Percentiles rank a stretch among this genome's conserved stretches.
Evolutionary conservation across 225 moss, liverwort and hornwort species (phyloP).

Genomic region (Anthoceros angustus): DNA sequence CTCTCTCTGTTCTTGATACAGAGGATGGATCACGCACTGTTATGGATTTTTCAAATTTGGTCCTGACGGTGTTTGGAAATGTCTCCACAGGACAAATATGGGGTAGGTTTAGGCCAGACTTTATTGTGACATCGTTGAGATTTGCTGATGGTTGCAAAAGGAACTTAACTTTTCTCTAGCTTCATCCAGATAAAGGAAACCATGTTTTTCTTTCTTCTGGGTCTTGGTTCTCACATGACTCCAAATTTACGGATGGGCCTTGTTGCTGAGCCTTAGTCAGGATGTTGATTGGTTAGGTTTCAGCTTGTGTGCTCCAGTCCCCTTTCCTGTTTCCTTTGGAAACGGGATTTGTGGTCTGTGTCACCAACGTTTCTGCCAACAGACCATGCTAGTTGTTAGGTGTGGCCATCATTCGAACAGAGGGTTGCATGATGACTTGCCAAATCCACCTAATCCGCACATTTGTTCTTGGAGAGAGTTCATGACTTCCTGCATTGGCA

Average conservation of each 20-base stretch:
- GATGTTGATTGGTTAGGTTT: no score
- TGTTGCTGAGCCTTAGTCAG: no score
- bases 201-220: not conserved
- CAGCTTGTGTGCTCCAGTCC: no score
- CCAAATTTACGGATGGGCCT: constrained; percentile 4
- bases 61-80: not conserved
- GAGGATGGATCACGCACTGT: not conserved
- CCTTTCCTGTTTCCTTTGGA: no score
- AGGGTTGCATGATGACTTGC: no score
- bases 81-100: not conserved
- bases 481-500: no score
- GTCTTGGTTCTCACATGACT: constrained; percentile 11
- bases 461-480: no score
- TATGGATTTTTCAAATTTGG: constrained; percentile 1
- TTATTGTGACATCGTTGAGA: not conserved
- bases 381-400: no score
- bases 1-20: not conserved
- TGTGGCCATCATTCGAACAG: no score
- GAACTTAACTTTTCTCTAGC: not conserved
- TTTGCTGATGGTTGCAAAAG: not conserved
- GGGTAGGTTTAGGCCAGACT: constrained; percentile 1
- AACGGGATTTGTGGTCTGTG: no score
- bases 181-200: not conserved
- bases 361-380: no score
- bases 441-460: no score